Percentiles rank a stretch among this genome's conserved stretches.
These are phyloP conservation scores for Paecilomyces variotii DNA, from an alignment of 2,329 filamentous ascomycete genomes.

Conservation along the genomic window DNA sequence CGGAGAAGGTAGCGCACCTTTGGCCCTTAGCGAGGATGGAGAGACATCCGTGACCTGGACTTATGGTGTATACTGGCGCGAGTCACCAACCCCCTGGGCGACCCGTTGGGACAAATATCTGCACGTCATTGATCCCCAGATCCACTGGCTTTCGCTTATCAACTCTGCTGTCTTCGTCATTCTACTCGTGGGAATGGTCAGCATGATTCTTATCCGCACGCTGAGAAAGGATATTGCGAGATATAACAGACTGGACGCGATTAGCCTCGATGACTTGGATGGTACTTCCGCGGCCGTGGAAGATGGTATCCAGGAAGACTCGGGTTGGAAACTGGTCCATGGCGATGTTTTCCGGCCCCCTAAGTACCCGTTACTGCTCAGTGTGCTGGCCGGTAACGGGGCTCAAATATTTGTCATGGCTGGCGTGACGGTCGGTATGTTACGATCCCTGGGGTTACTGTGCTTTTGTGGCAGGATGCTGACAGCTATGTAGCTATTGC, in stretches of 20 bases:
- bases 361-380: conserved; percentile 71
- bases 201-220: conserved; percentile 81
- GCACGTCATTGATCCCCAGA: conserved; percentile 93
- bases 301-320: conserved; percentile 94
- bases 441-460: not conserved
- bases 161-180: conserved; percentile 93
- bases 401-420: conserved; percentile 98
- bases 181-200: conserved; percentile 83
- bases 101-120: conserved; percentile 99
- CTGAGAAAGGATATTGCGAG: conserved; percentile 91
- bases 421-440: conserved; percentile 69
- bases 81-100: conserved; percentile 81
- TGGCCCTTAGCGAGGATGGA: conserved; percentile 58
- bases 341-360: conserved; percentile 94
- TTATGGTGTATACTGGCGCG: conserved; percentile 85
- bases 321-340: conserved; percentile 96
- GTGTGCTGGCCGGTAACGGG: conserved; percentile 83
- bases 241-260: conserved; percentile 89
- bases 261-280: conserved; percentile 81
- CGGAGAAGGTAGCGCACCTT: conserved; percentile 45
- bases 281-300: conserved; percentile 67
- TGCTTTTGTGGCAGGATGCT: conserved; percentile 1
- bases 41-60: conserved; percentile 71
- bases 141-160: conserved; percentile 98
- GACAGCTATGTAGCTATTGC: conserved; percentile 57